Percentiles rank a stretch among this genome's conserved stretches.
Conservation (phyloP, 2,329 filamentous ascomycete species). For the Tolypocladium amazonense region DNA sequence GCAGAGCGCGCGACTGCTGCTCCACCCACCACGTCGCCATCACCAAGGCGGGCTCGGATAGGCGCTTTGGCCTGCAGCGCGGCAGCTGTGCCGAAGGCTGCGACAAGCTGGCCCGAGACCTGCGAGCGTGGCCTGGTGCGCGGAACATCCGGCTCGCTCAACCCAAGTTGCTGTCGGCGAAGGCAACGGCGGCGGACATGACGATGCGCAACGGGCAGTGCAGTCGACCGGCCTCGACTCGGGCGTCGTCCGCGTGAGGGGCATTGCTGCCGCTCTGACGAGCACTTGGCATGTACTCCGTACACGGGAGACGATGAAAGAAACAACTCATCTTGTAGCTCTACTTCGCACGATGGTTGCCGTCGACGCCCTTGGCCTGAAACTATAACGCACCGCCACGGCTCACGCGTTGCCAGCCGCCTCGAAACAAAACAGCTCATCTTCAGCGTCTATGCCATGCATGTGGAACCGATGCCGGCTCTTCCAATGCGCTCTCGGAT, state of each 20-base stretch:
- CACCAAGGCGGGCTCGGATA: neutral
- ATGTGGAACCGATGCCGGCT: neutral
- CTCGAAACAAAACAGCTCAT: neutral
- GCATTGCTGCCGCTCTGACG: neutral
- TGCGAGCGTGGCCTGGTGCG: neutral
- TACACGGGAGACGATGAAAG: neutral
- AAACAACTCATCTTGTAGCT: conserved; percentile 1
- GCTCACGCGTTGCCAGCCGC: neutral
- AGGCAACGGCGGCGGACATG: neutral
- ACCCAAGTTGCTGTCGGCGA: neutral
- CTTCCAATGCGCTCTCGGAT: neutral
- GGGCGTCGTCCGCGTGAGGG: neutral
- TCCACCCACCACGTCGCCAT: neutral
- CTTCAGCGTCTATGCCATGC: neutral
- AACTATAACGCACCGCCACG: neutral
- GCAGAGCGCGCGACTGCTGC: neutral
- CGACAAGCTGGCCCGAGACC: neutral
- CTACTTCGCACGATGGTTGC: neutral
- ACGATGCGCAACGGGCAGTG: neutral
- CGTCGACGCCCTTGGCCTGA: neutral
- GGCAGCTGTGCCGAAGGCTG: neutral
- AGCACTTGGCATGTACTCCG: no score
- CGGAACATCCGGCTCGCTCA: neutral
- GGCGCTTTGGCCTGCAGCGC: neutral
- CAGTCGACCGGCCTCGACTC: neutral